Evolutionary conservation across 768 basidiomycete genomes (phyloP).

Genomic region (Crassisporium funariophilum): DNA sequence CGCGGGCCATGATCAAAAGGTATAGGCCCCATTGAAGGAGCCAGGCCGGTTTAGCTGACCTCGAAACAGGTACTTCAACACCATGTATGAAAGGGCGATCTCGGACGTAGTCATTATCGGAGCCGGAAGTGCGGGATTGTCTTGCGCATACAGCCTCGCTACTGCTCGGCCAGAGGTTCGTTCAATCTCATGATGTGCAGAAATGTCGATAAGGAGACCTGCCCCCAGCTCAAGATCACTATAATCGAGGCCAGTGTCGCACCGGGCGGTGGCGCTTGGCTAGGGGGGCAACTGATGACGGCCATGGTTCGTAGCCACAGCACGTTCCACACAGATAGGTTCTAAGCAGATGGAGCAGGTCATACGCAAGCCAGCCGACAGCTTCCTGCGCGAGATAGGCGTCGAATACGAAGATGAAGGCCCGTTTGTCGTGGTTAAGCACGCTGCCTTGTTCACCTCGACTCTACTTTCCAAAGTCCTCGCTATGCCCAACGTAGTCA

Average conservation of each 20-base stretch:
- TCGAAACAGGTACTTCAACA: slow-evolving; percentile 62
- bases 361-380: slow-evolving; percentile 75
- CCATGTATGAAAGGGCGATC: slow-evolving; percentile 72
- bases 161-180: slow-evolving; percentile 64
- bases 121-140: slow-evolving; percentile 68
- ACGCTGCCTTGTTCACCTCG: slow-evolving; percentile 80
- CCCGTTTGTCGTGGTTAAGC: slow-evolving; percentile 76
- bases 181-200: not conserved
- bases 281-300: slow-evolving; percentile 78
- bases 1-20: slow-evolving; percentile 77
- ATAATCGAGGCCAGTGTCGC: slow-evolving; percentile 80
- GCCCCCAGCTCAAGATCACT: slow-evolving; percentile 45
- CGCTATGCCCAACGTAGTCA: slow-evolving; percentile 67
- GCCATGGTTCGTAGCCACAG: slow-evolving; percentile 59
- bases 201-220: not conserved
- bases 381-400: slow-evolving; percentile 68
- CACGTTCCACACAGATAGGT: not conserved
- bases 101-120: slow-evolving; percentile 81
- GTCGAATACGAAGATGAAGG: slow-evolving; percentile 82
- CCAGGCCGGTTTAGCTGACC: not conserved
- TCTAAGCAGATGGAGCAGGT: slow-evolving; percentile 42
- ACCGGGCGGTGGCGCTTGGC: slow-evolving; percentile 78
- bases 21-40: slow-evolving; percentile 20
- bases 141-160: slow-evolving; percentile 74
- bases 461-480: slow-evolving; percentile 73